phyloP scores from a whole-genome alignment of 768 basidiomycete species.

The Xerocomellus intermedius region DNA sequence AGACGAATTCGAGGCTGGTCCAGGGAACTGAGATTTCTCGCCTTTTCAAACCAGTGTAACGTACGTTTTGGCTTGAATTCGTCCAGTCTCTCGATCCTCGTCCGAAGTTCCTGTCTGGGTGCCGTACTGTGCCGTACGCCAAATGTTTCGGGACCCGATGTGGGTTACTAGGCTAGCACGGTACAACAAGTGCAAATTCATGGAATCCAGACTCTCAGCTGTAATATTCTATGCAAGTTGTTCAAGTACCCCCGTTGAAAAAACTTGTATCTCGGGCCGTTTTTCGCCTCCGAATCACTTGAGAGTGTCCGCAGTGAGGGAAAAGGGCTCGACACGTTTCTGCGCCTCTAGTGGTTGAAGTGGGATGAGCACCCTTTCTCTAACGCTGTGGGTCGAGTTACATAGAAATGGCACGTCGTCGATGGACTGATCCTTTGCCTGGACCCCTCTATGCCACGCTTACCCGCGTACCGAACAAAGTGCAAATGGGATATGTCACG shows the following conservation, averaged over 20 bases:
- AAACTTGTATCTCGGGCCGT: too few species aligned
- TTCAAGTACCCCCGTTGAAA: too few species aligned
- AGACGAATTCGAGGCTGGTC: background rate
- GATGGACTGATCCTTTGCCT: too few species aligned
- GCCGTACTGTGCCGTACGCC: background rate
- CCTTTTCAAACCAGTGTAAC: background rate
- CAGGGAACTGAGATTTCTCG: background rate
- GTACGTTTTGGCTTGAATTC: background rate
- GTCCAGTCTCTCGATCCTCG: background rate
- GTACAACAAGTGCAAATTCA: background rate
- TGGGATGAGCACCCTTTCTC: background rate
- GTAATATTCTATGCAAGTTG: background rate
- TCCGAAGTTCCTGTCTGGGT: too few species aligned
- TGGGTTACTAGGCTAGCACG: background rate
- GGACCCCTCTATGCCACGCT: background rate
- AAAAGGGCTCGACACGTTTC: background rate
- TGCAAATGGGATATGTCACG: background rate
- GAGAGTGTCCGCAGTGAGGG: background rate
- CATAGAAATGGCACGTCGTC: background rate
- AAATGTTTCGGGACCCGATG: background rate
- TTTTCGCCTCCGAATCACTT: background rate
- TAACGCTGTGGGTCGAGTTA: background rate
- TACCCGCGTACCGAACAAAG: background rate
- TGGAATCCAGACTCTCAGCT: background rate
- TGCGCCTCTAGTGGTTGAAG: background rate